Evolutionary conservation across 345 rosid genomes (phyloP), one percentile per base, ranked within the genome.

Genomic region (Rhizophora mangle): DNA sequence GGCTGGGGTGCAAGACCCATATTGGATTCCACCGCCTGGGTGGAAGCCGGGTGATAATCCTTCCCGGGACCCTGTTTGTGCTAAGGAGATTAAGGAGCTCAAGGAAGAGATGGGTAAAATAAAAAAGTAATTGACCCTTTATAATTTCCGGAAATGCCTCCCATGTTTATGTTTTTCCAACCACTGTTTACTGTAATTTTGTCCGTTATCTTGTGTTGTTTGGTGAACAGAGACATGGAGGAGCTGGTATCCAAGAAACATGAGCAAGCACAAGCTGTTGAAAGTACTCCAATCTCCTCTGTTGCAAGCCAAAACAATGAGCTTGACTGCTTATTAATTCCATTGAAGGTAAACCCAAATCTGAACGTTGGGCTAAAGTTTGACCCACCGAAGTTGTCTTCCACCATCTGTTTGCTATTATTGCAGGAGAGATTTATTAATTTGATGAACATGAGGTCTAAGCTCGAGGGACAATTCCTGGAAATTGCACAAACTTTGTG

Each of bases 1-100:
- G 62, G 98, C 91, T 51, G 98, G 98, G 39, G 88, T 96, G 18
- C 74, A 86, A 63, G 99, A 96, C 77, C 94, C 97, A 70, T 92
- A 89, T 74, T 92, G 97, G 99, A 89, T 82, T 52, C 99, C 99
- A 24, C 93, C 97, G 8, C 87, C 91, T 36, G 98, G 99, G 16
- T 96, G 99, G 99, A 82, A 80, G 62, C 86, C 81, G 47, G 98
- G 99, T 62, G 99, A 96, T 59, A 83, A 81, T 64, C 97, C 96
- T 20, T 70, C 86, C 70, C 91, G 82, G 80, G 91, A 92, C 72
- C 98, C 99, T 67, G 73, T 86, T 36, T 90, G 96, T 59, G 91
- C 93, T 15, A 80, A 66, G 72, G 84, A 89, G 76, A 73, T 92
- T 78, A 83, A 80, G 78, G 81, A 78, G 55, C 82, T 89, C 65